Percentiles rank a stretch among this genome's conserved stretches.
Evolutionary conservation across 345 rosid species (phyloP).

Genomic region (Citrus hindsii): DNA sequence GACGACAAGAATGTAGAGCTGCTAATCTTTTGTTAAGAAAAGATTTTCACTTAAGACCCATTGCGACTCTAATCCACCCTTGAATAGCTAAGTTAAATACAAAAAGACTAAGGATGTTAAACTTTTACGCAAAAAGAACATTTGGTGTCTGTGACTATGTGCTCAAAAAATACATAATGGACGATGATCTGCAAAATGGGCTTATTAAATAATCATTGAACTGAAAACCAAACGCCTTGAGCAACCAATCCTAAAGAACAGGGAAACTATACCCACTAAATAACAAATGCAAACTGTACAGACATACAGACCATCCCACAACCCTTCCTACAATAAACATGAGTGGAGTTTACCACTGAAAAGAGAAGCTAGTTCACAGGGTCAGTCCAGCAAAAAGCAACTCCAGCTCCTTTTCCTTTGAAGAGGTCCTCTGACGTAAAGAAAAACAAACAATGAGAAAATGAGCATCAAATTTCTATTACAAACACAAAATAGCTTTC

Average conservation of each 20-base stretch:
- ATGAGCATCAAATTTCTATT: background rate
- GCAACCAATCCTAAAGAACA: background rate
- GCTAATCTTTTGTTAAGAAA: background rate
- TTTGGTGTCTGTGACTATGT: background rate
- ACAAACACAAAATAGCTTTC: background rate
- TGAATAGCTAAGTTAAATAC: background rate
- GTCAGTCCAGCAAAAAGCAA: slow-evolving; percentile 74
- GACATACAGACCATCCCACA: background rate
- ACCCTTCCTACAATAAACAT: background rate
- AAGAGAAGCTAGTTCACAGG: slow-evolving; percentile 27
- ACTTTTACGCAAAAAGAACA: background rate
- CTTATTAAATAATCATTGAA: background rate
- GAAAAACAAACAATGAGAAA: background rate
- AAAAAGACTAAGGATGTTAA: background rate
- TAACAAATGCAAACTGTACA: background rate
- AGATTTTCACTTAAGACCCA: background rate
- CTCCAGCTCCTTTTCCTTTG: slow-evolving; percentile 70
- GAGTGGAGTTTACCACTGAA: slow-evolving; percentile 2
- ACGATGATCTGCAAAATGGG: background rate
- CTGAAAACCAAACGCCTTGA: background rate
- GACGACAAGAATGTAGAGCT: background rate
- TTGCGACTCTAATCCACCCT: background rate
- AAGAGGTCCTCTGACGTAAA: slow-evolving; percentile 55
- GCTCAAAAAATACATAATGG: background rate
- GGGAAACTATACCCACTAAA: background rate